A percentile compares a stretch with the other conserved stretches of the same genome.
Evolutionary conservation across 2,329 filamentous ascomycete genomes (phyloP).

Genomic region (Xylariaceae sp.): DNA sequence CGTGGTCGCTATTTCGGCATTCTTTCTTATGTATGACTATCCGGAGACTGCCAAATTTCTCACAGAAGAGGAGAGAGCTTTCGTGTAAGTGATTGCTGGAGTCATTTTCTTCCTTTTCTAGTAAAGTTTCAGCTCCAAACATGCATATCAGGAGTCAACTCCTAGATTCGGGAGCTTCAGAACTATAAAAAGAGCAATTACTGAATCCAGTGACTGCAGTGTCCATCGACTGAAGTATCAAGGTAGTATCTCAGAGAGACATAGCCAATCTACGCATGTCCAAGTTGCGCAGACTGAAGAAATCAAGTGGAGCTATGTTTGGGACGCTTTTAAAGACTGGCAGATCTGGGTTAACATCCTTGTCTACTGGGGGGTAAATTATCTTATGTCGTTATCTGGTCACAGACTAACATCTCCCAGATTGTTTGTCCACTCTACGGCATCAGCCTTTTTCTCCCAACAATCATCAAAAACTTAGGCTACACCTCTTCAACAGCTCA

Average conservation of each 20-base stretch:
- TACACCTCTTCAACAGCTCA: constrained; percentile 57
- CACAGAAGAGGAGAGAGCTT: constrained; percentile 63
- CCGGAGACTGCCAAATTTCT: constrained; percentile 76
- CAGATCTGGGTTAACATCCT: constrained; percentile 65
- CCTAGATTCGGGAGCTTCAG: no score
- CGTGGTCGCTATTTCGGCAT: constrained; percentile 61
- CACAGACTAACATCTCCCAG: constrained; percentile 26
- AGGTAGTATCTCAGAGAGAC: constrained; percentile 46
- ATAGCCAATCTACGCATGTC: constrained; percentile 12
- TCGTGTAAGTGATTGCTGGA: constrained; percentile 66
- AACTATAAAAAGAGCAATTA: no score
- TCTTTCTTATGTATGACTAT: constrained; percentile 74
- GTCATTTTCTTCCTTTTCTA: no score
- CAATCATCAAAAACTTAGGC: constrained; percentile 58
- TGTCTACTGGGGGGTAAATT: constrained; percentile 61
- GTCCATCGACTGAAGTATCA: constrained; percentile 71
- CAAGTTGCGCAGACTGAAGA: constrained; percentile 63
- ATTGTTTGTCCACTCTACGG: constrained; percentile 53
- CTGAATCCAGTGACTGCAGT: no score
- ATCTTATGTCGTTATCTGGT: constrained; percentile 10
- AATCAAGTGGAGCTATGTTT: constrained; percentile 72
- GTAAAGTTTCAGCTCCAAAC: no score
- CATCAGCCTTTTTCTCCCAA: constrained; percentile 58
- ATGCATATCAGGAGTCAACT: no score
- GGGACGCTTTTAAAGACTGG: constrained; percentile 71